Conservation (phyloP, 2,329 filamentous ascomycete genomes). For the Fusarium papillatum region DNA sequence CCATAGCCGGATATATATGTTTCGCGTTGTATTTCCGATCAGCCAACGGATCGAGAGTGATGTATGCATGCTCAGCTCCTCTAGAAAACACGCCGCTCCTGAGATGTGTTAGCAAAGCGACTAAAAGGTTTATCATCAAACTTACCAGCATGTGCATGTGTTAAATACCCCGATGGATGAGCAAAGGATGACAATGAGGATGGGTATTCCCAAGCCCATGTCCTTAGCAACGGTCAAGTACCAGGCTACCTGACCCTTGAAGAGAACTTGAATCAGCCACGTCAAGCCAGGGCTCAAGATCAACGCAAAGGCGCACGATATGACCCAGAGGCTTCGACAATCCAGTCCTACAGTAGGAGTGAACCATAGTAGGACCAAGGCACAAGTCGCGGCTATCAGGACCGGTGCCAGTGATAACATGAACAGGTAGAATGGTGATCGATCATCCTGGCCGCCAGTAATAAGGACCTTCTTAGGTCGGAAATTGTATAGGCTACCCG, state of each 20-base stretch:
- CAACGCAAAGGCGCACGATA: background rate
- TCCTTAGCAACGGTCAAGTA: constrained; percentile 6
- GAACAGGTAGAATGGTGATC: background rate
- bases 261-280: background rate
- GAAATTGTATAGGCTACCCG: constrained; percentile 7
- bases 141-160: constrained; percentile 7
- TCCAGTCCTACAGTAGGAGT: constrained; percentile 1
- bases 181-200: background rate
- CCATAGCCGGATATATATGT: constrained; percentile 22
- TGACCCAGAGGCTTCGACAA: constrained; percentile 4
- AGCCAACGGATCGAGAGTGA: constrained; percentile 14
- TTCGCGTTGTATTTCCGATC: constrained; percentile 16
- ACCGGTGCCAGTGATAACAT: background rate
- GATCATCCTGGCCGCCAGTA: background rate
- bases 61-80: constrained; percentile 10
- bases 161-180: constrained; percentile 5
- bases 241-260: constrained; percentile 9
- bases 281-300: constrained; percentile 9
- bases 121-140: no score
- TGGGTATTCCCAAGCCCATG: background rate
- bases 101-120: background rate
- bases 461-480: constrained; percentile 5
- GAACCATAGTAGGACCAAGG: background rate
- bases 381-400: background rate
- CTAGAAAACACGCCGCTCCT: constrained; percentile 15